Evolutionary conservation across 179 eudicot species (phyloP).

Genomic region (Beta corolliflora): DNA sequence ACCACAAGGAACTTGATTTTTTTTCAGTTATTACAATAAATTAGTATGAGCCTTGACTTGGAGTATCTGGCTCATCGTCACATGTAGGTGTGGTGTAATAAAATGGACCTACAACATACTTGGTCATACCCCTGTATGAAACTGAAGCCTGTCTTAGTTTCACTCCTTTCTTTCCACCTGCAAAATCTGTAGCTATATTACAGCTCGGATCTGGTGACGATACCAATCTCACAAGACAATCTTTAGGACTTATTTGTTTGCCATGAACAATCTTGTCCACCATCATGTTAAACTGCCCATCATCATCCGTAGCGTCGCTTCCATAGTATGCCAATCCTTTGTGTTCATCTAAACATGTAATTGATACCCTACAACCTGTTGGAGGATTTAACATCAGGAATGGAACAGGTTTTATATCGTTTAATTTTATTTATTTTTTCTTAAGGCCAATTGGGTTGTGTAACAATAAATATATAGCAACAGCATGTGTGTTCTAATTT

Average conservation of each 20-base stretch:
- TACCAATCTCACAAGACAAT: slow-evolving; percentile 60
- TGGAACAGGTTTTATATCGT: too few relatives aligned
- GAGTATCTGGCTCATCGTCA: slow-evolving; percentile 37
- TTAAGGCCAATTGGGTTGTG: too few relatives aligned
- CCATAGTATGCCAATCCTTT: slow-evolving; percentile 46
- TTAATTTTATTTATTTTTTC: not conserved
- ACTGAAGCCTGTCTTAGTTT: slow-evolving; percentile 46
- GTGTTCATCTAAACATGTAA: slow-evolving; percentile 61
- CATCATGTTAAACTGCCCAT: slow-evolving; percentile 48
- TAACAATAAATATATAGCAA: too few relatives aligned
- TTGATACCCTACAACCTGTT: slow-evolving; percentile 55
- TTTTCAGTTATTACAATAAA: not conserved
- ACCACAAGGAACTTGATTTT: not conserved
- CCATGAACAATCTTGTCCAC: slow-evolving; percentile 40
- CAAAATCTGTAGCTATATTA: slow-evolving; percentile 53
- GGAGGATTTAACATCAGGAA: not conserved
- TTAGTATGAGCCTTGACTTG: not conserved
- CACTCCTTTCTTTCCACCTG: slow-evolving; percentile 56
- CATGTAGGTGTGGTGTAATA: slow-evolving; percentile 69
- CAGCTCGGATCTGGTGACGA: slow-evolving; percentile 59
- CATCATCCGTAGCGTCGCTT: slow-evolving; percentile 65
- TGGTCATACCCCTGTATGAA: slow-evolving; percentile 44
- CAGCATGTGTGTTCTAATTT: too few relatives aligned
- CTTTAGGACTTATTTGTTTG: slow-evolving; percentile 46
- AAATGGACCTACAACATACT: slow-evolving; percentile 52